Evolutionary conservation across 2,329 filamentous ascomycete genomes (phyloP).

Genomic region (Exutisphaerella laricina): DNA sequence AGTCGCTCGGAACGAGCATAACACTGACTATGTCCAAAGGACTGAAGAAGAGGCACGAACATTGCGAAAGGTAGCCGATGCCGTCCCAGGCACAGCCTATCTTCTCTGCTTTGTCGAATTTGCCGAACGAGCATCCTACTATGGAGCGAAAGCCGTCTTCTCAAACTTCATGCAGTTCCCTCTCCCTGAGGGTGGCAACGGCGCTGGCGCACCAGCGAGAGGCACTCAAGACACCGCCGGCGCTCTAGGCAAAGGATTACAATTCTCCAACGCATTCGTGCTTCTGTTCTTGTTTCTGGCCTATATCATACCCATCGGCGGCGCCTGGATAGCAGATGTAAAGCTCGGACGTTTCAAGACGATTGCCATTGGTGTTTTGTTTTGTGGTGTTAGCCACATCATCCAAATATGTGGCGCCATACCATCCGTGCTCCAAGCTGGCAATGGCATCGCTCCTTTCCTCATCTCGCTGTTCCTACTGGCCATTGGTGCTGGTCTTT

Average conservation of each 20-base stretch:
- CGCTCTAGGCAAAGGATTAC: conserved; percentile 54
- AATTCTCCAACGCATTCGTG: conserved; percentile 48
- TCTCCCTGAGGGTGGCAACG: conserved; percentile 44
- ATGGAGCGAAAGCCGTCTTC: conserved; percentile 52
- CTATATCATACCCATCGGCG: conserved; percentile 50
- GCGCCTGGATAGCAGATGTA: conserved; percentile 23
- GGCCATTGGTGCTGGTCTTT: conserved; percentile 63
- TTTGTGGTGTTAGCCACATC: conserved; percentile 21
- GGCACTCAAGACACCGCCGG: conserved; percentile 43
- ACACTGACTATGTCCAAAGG: neutral
- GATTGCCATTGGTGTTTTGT: conserved; percentile 20
- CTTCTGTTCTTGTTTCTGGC: conserved; percentile 54
- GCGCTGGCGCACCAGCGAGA: conserved; percentile 31
- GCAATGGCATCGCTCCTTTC: conserved; percentile 21
- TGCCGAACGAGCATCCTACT: conserved; percentile 57
- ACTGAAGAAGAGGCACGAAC: conserved; percentile 45
- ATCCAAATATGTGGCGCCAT: conserved; percentile 23
- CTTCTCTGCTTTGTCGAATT: conserved; percentile 52
- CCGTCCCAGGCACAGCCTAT: conserved; percentile 50
- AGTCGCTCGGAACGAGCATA: too few species aligned
- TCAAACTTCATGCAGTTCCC: conserved; percentile 59
- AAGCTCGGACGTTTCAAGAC: conserved; percentile 24
- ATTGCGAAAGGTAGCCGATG: conserved; percentile 48
- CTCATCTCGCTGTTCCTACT: conserved; percentile 56
- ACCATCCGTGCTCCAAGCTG: conserved; percentile 20